Percentiles rank a stretch among this genome's conserved stretches.
These are phyloP conservation scores for Heliocybe sulcata DNA, from an alignment of 1,284 basidiomycete species.

Conservation along the genomic window DNA sequence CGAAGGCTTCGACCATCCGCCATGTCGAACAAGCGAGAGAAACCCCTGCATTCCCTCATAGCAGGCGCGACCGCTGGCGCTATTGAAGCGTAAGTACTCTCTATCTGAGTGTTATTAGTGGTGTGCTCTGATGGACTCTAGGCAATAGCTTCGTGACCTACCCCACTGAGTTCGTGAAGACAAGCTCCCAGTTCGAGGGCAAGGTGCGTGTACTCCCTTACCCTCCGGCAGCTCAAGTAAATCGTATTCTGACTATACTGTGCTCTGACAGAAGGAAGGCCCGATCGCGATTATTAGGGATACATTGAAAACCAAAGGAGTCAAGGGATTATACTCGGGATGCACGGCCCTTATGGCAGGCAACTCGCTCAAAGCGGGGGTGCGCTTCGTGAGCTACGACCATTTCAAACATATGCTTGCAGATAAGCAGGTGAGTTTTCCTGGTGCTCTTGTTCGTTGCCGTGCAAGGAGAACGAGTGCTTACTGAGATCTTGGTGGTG, in stretches of 20 bases:
- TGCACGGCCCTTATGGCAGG: conserved; percentile 86
- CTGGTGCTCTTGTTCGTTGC: conserved; percentile 1
- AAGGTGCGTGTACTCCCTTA: no score
- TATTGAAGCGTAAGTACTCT: conserved; percentile 80
- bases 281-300: conserved; percentile 64
- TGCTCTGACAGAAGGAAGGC: conserved; percentile 42
- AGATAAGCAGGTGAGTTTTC: conserved; percentile 63
- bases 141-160: conserved; percentile 71
- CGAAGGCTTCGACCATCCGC: no score
- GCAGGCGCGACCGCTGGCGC: conserved; percentile 95
- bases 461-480: conserved; percentile 4
- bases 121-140: neutral
- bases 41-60: conserved; percentile 72
- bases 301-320: conserved; percentile 67
- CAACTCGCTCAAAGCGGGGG: conserved; percentile 88
- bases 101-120: no score
- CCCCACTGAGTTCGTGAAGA: conserved; percentile 92
- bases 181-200: conserved; percentile 74
- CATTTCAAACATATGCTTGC: conserved; percentile 84
- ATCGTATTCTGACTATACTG: no score
- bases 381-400: conserved; percentile 94
- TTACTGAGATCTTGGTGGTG: conserved; percentile 8
- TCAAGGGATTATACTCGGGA: conserved; percentile 80
- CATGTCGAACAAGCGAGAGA: conserved; percentile 56
- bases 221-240: no score